Percentiles rank a stretch among this genome's conserved stretches.
phyloP scores from a whole-genome alignment of 768 basidiomycete genomes.

The Lanmaoa rubissima region DNA sequence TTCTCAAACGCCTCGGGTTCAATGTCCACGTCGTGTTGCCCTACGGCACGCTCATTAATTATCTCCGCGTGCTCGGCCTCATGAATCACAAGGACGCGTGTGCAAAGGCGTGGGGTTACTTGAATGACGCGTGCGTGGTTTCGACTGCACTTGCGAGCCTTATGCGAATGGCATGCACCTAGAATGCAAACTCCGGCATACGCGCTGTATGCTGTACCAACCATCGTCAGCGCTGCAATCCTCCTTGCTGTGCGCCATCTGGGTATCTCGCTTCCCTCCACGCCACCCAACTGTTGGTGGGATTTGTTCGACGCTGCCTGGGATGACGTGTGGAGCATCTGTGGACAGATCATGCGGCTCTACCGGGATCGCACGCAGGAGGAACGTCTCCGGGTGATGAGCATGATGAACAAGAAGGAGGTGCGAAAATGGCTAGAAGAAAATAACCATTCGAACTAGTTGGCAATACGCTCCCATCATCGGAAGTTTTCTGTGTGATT shows the following conservation, averaged over 20 bases:
- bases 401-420: constrained; percentile 70
- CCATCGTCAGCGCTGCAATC: constrained; percentile 88
- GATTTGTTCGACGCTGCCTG: constrained; percentile 88
- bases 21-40: constrained; percentile 92
- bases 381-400: constrained; percentile 48
- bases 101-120: constrained; percentile 85
- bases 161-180: constrained; percentile 2
- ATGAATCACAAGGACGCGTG: constrained; percentile 69
- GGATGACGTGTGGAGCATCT: constrained; percentile 86
- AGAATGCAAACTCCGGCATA: constrained; percentile 95
- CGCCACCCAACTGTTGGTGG: constrained; percentile 83
- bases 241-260: constrained; percentile 73
- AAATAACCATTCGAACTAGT: constrained; percentile 18
- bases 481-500: not conserved
- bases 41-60: constrained; percentile 93
- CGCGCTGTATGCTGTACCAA: constrained; percentile 83
- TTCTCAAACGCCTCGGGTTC: constrained; percentile 93
- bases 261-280: constrained; percentile 70
- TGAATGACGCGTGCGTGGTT: constrained; percentile 89
- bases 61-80: constrained; percentile 86
- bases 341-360: constrained; percentile 81
- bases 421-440: constrained; percentile 83
- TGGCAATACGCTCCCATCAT: not conserved
- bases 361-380: constrained; percentile 54
- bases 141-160: not conserved